Evolutionary conservation across 176 grass and related monocot genomes (phyloP).

Genomic region (Triticum monococcum): DNA sequence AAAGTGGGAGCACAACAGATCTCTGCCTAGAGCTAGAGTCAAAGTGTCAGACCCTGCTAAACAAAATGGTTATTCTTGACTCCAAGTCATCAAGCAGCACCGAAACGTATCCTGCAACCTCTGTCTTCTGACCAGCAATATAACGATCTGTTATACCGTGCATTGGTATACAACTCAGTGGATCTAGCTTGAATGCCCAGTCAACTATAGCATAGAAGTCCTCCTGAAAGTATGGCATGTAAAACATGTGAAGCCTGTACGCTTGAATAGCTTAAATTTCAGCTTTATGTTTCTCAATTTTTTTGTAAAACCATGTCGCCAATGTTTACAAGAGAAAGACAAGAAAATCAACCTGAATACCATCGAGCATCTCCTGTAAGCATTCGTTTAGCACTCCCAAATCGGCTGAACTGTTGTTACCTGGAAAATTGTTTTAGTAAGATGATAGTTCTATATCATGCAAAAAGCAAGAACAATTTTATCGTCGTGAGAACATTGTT

Average conservation of each 20-base stretch:
- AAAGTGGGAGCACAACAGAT: neutral
- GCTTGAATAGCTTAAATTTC: conserved; percentile 9
- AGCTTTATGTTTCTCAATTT: neutral
- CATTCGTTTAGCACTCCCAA: conserved; percentile 65
- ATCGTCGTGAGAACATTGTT: neutral
- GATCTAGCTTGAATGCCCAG: conserved; percentile 89
- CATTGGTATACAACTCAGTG: conserved; percentile 88
- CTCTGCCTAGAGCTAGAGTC: conserved; percentile 22
- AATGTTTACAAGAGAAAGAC: neutral
- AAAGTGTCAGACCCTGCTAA: conserved; percentile 70
- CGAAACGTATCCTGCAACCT: conserved; percentile 80
- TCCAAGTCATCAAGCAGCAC: conserved; percentile 85
- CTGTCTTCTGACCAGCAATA: conserved; percentile 85
- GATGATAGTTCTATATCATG: conserved; percentile 15
- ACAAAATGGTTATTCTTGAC: conserved; percentile 65
- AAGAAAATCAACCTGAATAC: conserved; percentile 64
- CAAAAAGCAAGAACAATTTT: conserved; percentile 2
- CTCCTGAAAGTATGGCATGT: conserved; percentile 56
- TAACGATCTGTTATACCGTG: conserved; percentile 91
- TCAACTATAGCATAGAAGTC: conserved; percentile 79
- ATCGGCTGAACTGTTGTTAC: conserved; percentile 53
- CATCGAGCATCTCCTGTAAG: conserved; percentile 78
- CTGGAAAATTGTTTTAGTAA: conserved; percentile 35
- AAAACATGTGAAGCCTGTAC: conserved; percentile 24
- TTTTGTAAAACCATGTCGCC: neutral